Conservation (phyloP, 805 yeast genomes). For the Blastobotrys mokoenaii region DNA sequence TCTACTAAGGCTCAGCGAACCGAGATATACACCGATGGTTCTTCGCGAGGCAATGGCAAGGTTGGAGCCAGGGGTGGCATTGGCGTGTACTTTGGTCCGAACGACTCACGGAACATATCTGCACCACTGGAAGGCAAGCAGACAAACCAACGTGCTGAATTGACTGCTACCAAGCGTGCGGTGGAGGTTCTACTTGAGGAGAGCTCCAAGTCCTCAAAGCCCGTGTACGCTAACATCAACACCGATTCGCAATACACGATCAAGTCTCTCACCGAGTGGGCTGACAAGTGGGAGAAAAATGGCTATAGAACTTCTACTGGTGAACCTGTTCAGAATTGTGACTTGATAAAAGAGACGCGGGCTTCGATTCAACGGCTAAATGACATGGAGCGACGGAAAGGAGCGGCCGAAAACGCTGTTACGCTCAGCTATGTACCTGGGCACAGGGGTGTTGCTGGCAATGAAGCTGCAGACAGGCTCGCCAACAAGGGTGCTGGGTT, state of each 20-base stretch:
- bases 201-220: constrained; percentile 20
- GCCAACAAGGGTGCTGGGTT: constrained; percentile 12
- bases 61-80: constrained; percentile 46
- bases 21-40: constrained; percentile 69
- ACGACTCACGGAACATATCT: constrained; percentile 46
- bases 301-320: constrained; percentile 45
- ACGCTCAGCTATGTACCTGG: constrained; percentile 1
- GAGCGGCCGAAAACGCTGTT: not conserved
- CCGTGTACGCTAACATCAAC: constrained; percentile 29
- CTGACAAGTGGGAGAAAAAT: constrained; percentile 44
- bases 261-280: constrained; percentile 51
- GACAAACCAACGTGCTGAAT: constrained; percentile 78
- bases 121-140: constrained; percentile 45
- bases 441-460: constrained; percentile 5
- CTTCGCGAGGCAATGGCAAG: constrained; percentile 54
- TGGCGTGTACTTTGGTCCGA: constrained; percentile 63
- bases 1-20: not conserved
- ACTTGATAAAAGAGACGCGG: constrained; percentile 36
- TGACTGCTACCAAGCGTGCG: constrained; percentile 57
- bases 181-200: constrained; percentile 34
- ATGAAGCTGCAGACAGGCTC: constrained; percentile 7
- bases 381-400: not conserved
- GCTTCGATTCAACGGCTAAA: constrained; percentile 33
- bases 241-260: constrained; percentile 69
- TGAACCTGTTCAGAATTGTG: constrained; percentile 41